These are phyloP conservation scores for Trichoderma semiorbis DNA, from an alignment of 2,329 filamentous ascomycete species.

Conservation along the genomic window DNA sequence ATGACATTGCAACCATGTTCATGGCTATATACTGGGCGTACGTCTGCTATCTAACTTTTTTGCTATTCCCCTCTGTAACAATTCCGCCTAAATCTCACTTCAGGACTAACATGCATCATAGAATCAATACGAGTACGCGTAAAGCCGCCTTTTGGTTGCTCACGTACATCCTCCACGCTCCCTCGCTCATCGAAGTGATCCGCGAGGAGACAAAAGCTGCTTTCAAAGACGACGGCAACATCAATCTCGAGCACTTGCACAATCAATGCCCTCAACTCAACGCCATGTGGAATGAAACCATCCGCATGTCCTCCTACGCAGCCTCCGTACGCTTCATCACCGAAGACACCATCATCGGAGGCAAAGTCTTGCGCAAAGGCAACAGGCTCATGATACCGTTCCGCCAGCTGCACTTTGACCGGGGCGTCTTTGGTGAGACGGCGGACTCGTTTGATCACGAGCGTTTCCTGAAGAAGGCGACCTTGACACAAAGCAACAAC, in stretches of 20 bases:
- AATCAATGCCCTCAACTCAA: slow-evolving; percentile 24
- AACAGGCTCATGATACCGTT: slow-evolving; percentile 29
- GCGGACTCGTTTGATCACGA: slow-evolving; percentile 19
- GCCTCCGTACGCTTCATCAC: slow-evolving; percentile 27
- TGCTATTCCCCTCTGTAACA: background rate
- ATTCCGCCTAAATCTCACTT: too few species aligned
- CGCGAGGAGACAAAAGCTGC: slow-evolving; percentile 25
- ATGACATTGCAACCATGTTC: slow-evolving; percentile 2
- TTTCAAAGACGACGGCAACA: slow-evolving; percentile 27
- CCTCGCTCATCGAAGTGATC: slow-evolving; percentile 18
- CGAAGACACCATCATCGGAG: slow-evolving; percentile 26
- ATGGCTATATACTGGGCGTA: background rate
- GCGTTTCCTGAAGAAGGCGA: slow-evolving; percentile 20
- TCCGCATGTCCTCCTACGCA: slow-evolving; percentile 23
- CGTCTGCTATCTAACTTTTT: background rate
- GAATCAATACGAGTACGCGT: slow-evolving; percentile 30
- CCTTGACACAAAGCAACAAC: slow-evolving; percentile 18
- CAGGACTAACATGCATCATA: slow-evolving; percentile 8
- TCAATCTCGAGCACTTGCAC: slow-evolving; percentile 30
- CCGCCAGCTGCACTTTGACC: slow-evolving; percentile 26
- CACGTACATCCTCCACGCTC: slow-evolving; percentile 24
- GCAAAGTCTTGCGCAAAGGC: slow-evolving; percentile 26
- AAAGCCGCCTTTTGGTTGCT: slow-evolving; percentile 30
- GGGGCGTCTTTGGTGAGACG: slow-evolving; percentile 20
- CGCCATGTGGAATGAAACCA: slow-evolving; percentile 28